These are phyloP conservation scores for Desmodesmus armatus DNA, from an alignment of 139 green algal genomes.

Conservation along the genomic window DNA sequence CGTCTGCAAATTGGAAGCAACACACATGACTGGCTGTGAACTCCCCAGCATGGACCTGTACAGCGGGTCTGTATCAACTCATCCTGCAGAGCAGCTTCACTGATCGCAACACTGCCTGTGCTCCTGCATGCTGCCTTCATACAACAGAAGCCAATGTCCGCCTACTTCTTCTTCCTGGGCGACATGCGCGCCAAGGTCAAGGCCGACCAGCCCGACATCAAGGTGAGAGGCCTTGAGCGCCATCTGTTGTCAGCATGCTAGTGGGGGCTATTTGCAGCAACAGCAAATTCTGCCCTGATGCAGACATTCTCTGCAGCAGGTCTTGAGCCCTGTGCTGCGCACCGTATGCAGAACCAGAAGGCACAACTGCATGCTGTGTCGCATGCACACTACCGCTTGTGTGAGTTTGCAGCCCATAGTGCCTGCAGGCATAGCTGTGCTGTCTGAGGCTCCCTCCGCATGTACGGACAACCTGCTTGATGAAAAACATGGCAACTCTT, in stretches of 20 bases:
- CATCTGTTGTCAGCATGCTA: neutral
- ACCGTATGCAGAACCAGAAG: neutral
- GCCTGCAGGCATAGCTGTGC: neutral
- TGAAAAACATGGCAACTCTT: neutral
- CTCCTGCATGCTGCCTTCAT: no score
- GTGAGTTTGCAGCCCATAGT: neutral
- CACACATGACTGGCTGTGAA: no score
- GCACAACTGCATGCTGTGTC: neutral
- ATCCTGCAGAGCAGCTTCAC: no score
- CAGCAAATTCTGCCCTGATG: neutral
- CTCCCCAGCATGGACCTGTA: no score
- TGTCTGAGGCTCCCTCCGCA: neutral
- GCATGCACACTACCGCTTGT: neutral
- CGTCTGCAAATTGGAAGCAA: no score
- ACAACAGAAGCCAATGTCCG: no score
- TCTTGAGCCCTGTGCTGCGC: neutral
- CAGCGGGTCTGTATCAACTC: no score
- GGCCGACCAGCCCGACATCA: no score
- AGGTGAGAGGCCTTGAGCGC: neutral
- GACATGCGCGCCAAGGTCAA: no score
- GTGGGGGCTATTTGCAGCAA: neutral
- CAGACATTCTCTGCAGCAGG: neutral
- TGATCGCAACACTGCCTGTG: no score
- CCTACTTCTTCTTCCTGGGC: no score
- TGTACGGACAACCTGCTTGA: neutral